Evolutionary conservation across 345 rosid genomes (phyloP).

Genomic region (Stellera chamaejasme): DNA sequence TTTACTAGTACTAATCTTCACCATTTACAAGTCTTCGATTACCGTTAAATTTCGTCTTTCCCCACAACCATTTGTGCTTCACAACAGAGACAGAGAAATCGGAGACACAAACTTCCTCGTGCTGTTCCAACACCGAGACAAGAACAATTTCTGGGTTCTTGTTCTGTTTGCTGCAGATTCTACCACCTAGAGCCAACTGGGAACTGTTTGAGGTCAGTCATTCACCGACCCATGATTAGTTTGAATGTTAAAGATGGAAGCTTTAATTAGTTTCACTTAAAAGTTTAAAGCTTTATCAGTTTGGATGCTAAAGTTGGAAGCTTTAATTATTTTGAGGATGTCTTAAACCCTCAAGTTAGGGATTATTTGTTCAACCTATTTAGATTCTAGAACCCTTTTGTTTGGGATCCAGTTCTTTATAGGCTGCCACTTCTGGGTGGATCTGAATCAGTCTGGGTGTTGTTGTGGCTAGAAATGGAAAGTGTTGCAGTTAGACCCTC

Average conservation of each 20-base stretch:
- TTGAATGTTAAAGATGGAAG: not conserved
- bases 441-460: conserved; percentile 6
- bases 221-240: not conserved
- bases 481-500: conserved; percentile 23
- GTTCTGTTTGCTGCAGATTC: not conserved
- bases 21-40: not conserved
- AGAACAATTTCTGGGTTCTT: not conserved
- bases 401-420: conserved; percentile 8
- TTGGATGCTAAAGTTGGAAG: not conserved
- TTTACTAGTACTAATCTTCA: not conserved
- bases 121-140: not conserved
- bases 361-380: no score
- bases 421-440: conserved; percentile 5
- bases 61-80: no score
- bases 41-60: no score
- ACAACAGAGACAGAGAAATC: not conserved
- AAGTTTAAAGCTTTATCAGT: not conserved
- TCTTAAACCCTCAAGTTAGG: conserved; percentile 10
- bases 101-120: not conserved
- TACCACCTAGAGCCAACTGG: no score
- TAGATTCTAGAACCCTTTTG: no score
- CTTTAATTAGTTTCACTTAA: not conserved
- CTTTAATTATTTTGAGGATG: not conserved
- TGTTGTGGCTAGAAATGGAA: conserved; percentile 29
- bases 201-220: conserved; percentile 6